Evolutionary conservation across 495 filamentous ascomycete species (phyloP), one percentile per base, ranked within the genome.

Genomic region (Podospora conica): DNA sequence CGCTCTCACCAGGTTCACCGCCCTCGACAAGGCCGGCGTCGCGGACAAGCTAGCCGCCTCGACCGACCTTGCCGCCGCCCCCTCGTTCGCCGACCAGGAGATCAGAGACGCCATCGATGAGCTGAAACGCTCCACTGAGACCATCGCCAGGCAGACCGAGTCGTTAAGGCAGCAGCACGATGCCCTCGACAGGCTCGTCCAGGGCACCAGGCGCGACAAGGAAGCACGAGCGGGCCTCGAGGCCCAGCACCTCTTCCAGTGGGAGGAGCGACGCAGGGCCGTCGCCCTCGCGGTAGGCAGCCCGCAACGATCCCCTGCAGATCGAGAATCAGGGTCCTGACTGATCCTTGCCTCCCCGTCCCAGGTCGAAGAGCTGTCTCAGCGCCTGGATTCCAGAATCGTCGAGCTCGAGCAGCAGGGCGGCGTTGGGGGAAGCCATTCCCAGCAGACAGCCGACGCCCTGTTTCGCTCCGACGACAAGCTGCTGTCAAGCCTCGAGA

Each of bases 141-240:
- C 75, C 53, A 83, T 83, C 53, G 74, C 75, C 53, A 76, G 77
- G 60, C 80, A 83, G 66, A 79, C 68, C n/a, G 79, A 83, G 66
- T 64, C 71, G 0, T 23, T 83, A 40, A 70, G 65, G 33, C 72
- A 76, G 59, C 81, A 83, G 68, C 79, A 79, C 24, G 78, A 81
- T 22, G 76, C 77, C 53, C 71, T 83, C 40, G 70, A 65, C 40
- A 67, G 77, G 7, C 73, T 83, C 12, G 71, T 80, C 10, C 72
- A 67, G 61, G 73, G 53, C 25, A 64, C 61, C 57, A 66, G 69
- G 22, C 67, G 70, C 28, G 69, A 65, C 48, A 33, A 48, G 23
- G 69, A 79, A 33, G 69, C 71, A 24, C 73, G 78, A 11, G 64
- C 70, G 9, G 59, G 66, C 20, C 55, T 78, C 27, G 73, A 78